These are phyloP conservation scores for Pestalotiopsis sp. DNA, from an alignment of 2,329 filamentous ascomycete species.

Conservation along the genomic window DNA sequence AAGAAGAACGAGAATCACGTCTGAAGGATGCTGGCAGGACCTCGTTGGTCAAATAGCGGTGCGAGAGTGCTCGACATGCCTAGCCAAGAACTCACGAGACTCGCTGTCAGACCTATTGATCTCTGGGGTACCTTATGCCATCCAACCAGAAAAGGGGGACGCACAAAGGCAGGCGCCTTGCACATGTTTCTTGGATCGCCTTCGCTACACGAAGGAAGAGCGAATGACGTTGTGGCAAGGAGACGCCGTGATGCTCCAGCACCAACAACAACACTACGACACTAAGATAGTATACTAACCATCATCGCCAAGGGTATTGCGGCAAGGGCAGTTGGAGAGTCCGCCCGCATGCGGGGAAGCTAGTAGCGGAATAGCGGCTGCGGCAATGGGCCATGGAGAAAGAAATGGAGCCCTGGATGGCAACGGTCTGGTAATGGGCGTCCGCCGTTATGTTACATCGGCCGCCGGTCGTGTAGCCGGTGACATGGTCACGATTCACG, in stretches of 20 bases:
- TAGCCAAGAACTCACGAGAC: not conserved
- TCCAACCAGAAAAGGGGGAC: not conserved
- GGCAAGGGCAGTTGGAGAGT: too few relatives aligned
- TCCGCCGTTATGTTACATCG: not conserved
- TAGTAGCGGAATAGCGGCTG: too few relatives aligned
- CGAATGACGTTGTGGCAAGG: not conserved
- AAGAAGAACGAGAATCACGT: not conserved
- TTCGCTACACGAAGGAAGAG: not conserved
- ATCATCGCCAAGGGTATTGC: not conserved
- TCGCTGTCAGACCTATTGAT: not conserved
- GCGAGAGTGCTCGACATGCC: not conserved
- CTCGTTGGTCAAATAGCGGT: not conserved
- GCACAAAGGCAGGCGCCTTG: not conserved
- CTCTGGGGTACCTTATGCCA: not conserved
- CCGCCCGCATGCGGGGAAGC: too few relatives aligned
- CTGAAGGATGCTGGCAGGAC: not conserved
- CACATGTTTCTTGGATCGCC: not conserved
- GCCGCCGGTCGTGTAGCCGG: not conserved
- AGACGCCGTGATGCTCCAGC: not conserved
- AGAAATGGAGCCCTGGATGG: too few relatives aligned
- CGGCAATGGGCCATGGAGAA: too few relatives aligned
- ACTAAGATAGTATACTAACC: not conserved
- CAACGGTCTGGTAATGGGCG: not conserved
- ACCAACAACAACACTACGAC: not conserved
- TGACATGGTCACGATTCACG: not conserved